Evolutionary conservation across 1,139 yeast species (phyloP), one percentile per base, ranked within the genome.

Genomic region (Kurtzmaniella quercitrusa): DNA sequence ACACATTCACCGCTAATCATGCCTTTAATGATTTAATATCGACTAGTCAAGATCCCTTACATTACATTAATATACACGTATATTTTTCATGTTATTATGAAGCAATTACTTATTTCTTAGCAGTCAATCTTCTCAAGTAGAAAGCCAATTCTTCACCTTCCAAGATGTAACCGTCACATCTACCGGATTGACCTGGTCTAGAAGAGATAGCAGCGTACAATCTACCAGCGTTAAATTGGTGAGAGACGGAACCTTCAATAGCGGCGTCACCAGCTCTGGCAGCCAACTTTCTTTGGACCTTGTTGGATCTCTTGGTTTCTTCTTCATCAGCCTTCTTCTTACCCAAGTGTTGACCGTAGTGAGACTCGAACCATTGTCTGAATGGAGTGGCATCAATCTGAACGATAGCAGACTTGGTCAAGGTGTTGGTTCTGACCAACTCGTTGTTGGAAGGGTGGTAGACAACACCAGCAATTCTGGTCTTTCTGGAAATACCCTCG

Each of bases 121-220:
- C 93, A 73, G 96, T 83, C 80, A 93, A 82, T 89, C 96, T 91
- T 85, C 95, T 90, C 76, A 93, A 85, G 96, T 93, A 93, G 95
- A 93, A 93, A 75, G 98, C 98, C 77, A 93, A 89, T 82, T 93
- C 98, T 76, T 94, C 99, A 79, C 98, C 98, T 83, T 93, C 99
- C 76, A 94, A 88, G 79, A 93, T 85, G 95, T 94, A 93, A 79
- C 99, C 99, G 75, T 94, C 98, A 80, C 93, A 85, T 82, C 99
- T 94, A 79, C 99, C 99, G 61, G 96, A 86, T 85, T 93, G 99
- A 77, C 99, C 99, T 75, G 99, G 99, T 85, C 99, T 91, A 51
- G 98, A 93, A 62, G 98, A 90, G 71, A 93, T 90, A 74, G 83
- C 85, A 75, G 98, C 98, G 82, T 93, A 93, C 68, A 93, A 85